These are phyloP conservation scores for Neurospora terricola DNA, from an alignment of 495 filamentous ascomycete species.

Conservation along the genomic window DNA sequence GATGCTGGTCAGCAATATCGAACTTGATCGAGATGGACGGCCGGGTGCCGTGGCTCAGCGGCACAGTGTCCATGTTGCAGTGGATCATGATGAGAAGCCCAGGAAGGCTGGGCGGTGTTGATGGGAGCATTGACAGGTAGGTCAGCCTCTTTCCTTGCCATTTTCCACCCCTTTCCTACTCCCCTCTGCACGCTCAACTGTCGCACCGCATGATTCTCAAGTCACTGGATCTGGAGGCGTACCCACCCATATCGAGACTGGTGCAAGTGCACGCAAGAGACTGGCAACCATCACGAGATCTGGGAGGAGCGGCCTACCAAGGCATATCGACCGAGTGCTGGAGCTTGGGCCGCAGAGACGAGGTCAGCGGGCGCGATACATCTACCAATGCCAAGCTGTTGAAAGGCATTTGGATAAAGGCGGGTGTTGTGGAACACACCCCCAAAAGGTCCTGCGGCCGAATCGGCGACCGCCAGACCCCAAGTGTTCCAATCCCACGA, in stretches of 20 bases:
- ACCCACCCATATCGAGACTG: slow-evolving; percentile 13
- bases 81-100: slow-evolving; percentile 61
- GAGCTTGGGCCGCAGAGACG: not conserved
- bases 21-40: slow-evolving; percentile 57
- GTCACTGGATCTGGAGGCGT: slow-evolving; percentile 30
- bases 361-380: slow-evolving; percentile 12
- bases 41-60: slow-evolving; percentile 81
- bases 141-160: slow-evolving; percentile 27
- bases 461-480: slow-evolving; percentile 24
- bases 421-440: slow-evolving; percentile 26
- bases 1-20: slow-evolving; percentile 57
- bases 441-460: slow-evolving; percentile 25
- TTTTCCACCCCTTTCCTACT: slow-evolving; percentile 3
- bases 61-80: slow-evolving; percentile 60
- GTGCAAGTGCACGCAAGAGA: slow-evolving; percentile 29
- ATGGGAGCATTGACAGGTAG: slow-evolving; percentile 85
- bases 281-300: slow-evolving; percentile 4
- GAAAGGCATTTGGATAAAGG: slow-evolving; percentile 22
- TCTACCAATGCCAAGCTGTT: slow-evolving; percentile 19
- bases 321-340: not conserved
- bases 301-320: not conserved
- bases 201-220: slow-evolving; percentile 29
- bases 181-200: slow-evolving; percentile 9
- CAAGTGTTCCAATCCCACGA: slow-evolving; percentile 2
- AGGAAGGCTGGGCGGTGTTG: slow-evolving; percentile 59